phyloP scores from a whole-genome alignment of 163 green algal species.

The Scenedesmus sp. region DNA sequence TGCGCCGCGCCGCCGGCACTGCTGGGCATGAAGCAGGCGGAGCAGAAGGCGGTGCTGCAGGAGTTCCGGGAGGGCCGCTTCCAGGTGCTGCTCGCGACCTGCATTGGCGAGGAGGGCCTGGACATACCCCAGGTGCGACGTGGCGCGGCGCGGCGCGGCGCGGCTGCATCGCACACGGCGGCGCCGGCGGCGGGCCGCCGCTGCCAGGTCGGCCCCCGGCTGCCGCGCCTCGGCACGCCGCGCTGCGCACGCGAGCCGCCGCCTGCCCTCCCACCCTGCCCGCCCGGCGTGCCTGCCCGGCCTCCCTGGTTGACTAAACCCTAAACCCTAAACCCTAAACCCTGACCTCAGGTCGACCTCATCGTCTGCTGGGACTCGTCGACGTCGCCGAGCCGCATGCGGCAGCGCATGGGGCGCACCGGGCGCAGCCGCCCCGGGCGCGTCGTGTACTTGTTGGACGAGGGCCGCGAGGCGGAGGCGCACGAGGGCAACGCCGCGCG shows the following conservation, averaged over 20 bases:
- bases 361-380: constrained; percentile 93
- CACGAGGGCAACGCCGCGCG: constrained; percentile 53
- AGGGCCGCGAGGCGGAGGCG: constrained; percentile 73
- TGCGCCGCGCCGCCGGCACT: too few relatives aligned
- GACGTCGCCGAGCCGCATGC: constrained; percentile 74
- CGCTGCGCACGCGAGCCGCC: too few relatives aligned
- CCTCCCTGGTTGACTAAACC: too few relatives aligned
- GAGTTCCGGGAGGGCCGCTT: constrained; percentile 79
- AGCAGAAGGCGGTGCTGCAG: constrained; percentile 83
- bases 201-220: constrained; percentile 13
- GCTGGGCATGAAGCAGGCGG: constrained; percentile 80
- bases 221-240: too few relatives aligned
- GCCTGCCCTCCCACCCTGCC: too few relatives aligned
- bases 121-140: constrained; percentile 90
- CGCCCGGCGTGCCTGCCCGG: too few relatives aligned
- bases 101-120: constrained; percentile 96
- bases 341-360: constrained; percentile 91
- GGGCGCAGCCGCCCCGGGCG: constrained; percentile 83
- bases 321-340: too few relatives aligned
- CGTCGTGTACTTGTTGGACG: constrained; percentile 86
- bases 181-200: background rate
- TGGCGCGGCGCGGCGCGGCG: background rate
- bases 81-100: constrained; percentile 95
- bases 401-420: constrained; percentile 95
- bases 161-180: too few relatives aligned